Conservation (phyloP, 1,284 basidiomycete species). For the Cutaneotrichosporon daszewskae region DNA sequence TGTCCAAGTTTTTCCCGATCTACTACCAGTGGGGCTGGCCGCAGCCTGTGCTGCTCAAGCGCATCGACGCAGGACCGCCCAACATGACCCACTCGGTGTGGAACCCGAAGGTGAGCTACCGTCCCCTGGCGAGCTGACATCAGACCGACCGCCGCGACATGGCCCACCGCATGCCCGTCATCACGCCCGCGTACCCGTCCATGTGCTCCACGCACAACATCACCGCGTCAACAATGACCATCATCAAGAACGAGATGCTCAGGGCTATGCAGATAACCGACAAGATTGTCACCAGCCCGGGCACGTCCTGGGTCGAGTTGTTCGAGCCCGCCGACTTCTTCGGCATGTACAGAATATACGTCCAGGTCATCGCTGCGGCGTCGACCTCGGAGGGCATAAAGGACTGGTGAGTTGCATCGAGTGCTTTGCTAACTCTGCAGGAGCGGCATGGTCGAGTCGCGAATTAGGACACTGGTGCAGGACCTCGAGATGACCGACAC, state of each 20-base stretch:
- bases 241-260: slow-evolving; percentile 95
- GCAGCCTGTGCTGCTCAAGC: slow-evolving; percentile 90
- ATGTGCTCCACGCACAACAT: slow-evolving; percentile 99
- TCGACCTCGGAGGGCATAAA: slow-evolving; percentile 77
- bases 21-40: slow-evolving; percentile 99
- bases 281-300: slow-evolving; percentile 63
- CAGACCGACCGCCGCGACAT: slow-evolving; percentile 89
- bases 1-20: slow-evolving; percentile 94
- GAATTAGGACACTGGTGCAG: slow-evolving; percentile 91
- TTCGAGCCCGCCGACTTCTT: slow-evolving; percentile 96
- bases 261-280: slow-evolving; percentile 90
- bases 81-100: slow-evolving; percentile 83
- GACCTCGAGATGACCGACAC: slow-evolving; percentile 94
- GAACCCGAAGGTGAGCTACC: slow-evolving; percentile 79
- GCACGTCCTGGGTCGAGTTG: slow-evolving; percentile 82
- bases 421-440: slow-evolving; percentile 46
- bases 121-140: not conserved
- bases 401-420: slow-evolving; percentile 67
- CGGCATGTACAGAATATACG: slow-evolving; percentile 92
- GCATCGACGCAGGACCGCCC: slow-evolving; percentile 86
- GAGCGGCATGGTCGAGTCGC: slow-evolving; percentile 95
- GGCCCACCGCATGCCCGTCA: slow-evolving; percentile 98
- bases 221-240: slow-evolving; percentile 87
- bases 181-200: slow-evolving; percentile 98
- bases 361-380: slow-evolving; percentile 94